These are phyloP conservation scores for Xylaria multiplex DNA, from an alignment of 2,329 filamentous ascomycete species.

Conservation along the genomic window DNA sequence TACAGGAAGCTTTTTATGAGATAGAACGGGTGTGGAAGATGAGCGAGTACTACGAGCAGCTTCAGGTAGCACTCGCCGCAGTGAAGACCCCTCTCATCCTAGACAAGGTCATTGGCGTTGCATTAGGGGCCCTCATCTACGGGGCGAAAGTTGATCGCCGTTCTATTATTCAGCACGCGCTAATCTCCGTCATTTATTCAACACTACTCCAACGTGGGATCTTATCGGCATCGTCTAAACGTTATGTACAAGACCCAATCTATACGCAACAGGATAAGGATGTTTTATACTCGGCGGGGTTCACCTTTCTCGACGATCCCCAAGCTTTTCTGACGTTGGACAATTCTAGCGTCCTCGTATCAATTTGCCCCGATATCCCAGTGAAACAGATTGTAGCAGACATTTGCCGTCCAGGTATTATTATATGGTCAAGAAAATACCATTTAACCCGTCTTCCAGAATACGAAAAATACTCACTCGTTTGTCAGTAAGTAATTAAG, in stretches of 20 bases:
- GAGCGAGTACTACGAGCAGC: background rate
- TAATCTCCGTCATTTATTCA: background rate
- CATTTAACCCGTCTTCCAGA: no score
- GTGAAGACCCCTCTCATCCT: background rate
- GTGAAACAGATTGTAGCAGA: conserved; percentile 5
- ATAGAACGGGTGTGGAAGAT: background rate
- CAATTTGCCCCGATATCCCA: background rate
- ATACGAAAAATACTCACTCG: no score
- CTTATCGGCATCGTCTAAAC: background rate
- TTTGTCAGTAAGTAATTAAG: background rate
- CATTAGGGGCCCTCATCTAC: background rate
- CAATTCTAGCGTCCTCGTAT: background rate
- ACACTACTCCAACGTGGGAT: background rate
- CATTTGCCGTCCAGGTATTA: conserved; percentile 7
- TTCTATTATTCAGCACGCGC: background rate
- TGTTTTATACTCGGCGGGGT: background rate
- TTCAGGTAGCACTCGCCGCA: background rate
- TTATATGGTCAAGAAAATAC: background rate
- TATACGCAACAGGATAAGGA: background rate
- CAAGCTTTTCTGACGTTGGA: background rate
- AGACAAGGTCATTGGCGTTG: background rate
- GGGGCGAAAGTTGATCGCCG: background rate
- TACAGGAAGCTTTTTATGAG: background rate
- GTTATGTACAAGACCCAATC: background rate
- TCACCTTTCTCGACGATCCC: background rate